phyloP scores from a whole-genome alignment of 2,329 filamentous ascomycete genomes.

The Colletotrichum endophyticum region DNA sequence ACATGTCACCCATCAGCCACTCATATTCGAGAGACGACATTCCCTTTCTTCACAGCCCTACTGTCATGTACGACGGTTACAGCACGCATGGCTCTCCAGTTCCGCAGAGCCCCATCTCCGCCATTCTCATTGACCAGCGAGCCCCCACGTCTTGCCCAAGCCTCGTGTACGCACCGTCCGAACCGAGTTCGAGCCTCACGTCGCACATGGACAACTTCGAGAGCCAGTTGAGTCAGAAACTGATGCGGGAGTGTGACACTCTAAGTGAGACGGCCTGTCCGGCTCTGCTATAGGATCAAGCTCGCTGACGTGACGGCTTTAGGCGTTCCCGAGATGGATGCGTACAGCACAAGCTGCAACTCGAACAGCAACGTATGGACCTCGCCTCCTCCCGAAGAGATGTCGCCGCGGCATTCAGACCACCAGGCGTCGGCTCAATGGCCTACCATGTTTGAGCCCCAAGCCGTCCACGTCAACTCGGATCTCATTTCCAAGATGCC shows the following conservation, averaged over 20 bases:
- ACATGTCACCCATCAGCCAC: constrained; percentile 65
- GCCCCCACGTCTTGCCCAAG: constrained; percentile 66
- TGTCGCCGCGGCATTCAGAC: constrained; percentile 47
- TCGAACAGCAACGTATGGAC: constrained; percentile 55
- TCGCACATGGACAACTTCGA: constrained; percentile 66
- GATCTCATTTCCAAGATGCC: constrained; percentile 79
- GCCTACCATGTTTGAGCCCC: constrained; percentile 50
- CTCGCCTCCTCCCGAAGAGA: constrained; percentile 49
- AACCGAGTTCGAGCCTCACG: constrained; percentile 64
- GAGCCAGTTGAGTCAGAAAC: constrained; percentile 55
- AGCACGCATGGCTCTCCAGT: constrained; percentile 56
- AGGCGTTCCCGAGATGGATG: constrained; percentile 59
- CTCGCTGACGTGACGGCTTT: constrained; percentile 30
- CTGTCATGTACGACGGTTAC: constrained; percentile 62
- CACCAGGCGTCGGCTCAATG: constrained; percentile 50
- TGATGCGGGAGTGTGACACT: constrained; percentile 60
- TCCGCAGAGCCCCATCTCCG: constrained; percentile 59
- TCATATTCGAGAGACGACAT: constrained; percentile 59
- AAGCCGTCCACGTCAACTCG: constrained; percentile 57
- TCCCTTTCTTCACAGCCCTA: constrained; percentile 55
- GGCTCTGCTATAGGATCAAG: constrained; percentile 21
- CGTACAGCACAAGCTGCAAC: constrained; percentile 55
- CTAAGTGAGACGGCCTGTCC: constrained; percentile 50
- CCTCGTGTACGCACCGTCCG: constrained; percentile 64
- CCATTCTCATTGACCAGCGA: constrained; percentile 60